phyloP scores from a whole-genome alignment of 2,329 filamentous ascomycete species.

The Plenodomus lindquistii region DNA sequence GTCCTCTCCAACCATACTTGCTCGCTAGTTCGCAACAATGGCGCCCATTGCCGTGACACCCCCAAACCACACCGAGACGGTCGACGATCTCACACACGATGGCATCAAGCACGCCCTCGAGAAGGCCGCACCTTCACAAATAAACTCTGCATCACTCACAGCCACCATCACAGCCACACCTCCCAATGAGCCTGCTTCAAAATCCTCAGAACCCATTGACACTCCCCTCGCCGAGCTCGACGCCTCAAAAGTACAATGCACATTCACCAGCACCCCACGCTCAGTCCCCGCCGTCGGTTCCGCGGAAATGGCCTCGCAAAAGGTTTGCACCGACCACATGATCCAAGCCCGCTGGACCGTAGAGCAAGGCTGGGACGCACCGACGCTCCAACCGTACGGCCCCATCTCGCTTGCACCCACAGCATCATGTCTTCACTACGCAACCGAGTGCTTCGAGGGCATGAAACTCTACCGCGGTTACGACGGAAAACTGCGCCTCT shows the following conservation, averaged over 20 bases:
- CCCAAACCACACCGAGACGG: conserved; percentile 25
- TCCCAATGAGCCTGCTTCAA: conserved; percentile 21
- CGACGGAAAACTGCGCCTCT: conserved; percentile 74
- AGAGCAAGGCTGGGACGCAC: conserved; percentile 70
- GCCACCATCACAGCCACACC: conserved; percentile 29
- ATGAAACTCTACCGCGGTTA: conserved; percentile 72
- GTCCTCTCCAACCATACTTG: not conserved
- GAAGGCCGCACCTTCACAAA: conserved; percentile 36
- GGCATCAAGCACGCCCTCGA: conserved; percentile 38
- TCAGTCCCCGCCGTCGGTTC: conserved; percentile 47
- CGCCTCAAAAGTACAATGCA: conserved; percentile 49
- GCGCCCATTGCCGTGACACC: conserved; percentile 40
- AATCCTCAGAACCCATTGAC: conserved; percentile 13
- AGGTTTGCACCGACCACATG: conserved; percentile 82
- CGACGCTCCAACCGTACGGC: conserved; percentile 76
- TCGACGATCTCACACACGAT: conserved; percentile 35
- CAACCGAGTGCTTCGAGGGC: conserved; percentile 89
- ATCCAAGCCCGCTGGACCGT: conserved; percentile 71
- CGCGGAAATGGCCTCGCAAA: conserved; percentile 45
- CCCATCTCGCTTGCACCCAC: conserved; percentile 79
- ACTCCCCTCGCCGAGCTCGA: conserved; percentile 46
- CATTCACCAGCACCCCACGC: conserved; percentile 47
- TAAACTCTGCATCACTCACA: conserved; percentile 29
- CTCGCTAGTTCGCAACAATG: conserved; percentile 18
- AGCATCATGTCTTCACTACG: conserved; percentile 82